Conservation (phyloP, 257 asterid genomes). For the Sherardia arvensis region DNA sequence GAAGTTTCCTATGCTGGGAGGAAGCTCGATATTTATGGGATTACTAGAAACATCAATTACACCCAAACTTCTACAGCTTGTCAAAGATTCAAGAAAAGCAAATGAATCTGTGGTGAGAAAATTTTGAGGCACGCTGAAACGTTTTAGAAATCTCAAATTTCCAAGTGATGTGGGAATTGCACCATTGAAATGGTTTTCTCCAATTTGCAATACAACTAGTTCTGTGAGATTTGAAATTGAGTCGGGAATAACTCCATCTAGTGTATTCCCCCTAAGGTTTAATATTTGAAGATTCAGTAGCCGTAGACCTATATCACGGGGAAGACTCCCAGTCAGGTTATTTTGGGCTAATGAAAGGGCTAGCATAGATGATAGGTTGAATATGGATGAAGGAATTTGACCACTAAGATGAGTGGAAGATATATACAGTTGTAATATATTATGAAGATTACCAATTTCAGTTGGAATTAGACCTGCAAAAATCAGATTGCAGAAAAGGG, state of each 20-base stretch:
- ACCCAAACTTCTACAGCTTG: neutral
- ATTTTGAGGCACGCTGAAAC: fast-evolving
- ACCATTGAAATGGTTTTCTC: neutral
- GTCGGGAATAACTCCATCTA: neutral
- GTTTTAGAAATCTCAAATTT: neutral
- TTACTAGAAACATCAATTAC: neutral
- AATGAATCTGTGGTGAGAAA: neutral
- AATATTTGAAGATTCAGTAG: neutral
- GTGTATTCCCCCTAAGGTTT: neutral
- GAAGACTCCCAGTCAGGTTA: conserved; percentile 4
- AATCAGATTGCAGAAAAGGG: neutral
- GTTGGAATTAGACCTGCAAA: conserved; percentile 2
- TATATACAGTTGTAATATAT: neutral
- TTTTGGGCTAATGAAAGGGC: neutral
- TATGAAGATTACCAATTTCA: conserved; percentile 8
- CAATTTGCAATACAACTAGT: neutral
- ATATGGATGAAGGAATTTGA: neutral
- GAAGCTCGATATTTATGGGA: neutral
- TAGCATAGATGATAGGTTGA: neutral
- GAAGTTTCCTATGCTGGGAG: neutral
- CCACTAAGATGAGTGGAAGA: neutral
- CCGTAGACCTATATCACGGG: neutral
- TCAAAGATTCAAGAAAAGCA: neutral
- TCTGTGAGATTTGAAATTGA: conserved; percentile 4
- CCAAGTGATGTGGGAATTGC: conserved; percentile 2